Conservation (phyloP, 345 rosid species). For the Stellera chamaejasme region DNA sequence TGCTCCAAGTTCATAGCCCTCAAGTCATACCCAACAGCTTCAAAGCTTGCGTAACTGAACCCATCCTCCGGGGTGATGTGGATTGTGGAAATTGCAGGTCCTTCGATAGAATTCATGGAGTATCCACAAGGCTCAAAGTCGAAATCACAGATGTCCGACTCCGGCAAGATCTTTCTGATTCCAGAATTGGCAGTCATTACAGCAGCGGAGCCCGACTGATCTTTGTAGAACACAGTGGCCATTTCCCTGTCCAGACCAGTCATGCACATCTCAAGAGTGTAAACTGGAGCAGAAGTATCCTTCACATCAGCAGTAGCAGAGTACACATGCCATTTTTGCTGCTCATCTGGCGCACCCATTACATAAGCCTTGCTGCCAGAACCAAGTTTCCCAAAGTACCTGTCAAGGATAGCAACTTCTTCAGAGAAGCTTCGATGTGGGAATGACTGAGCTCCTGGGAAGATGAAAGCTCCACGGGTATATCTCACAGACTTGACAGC, state of each 20-base stretch:
- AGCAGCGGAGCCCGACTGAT: conserved; percentile 34
- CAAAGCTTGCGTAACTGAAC: conserved; percentile 83
- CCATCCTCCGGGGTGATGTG: conserved; percentile 80
- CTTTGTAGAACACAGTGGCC: conserved; percentile 54
- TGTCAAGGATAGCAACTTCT: conserved; percentile 68
- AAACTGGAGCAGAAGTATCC: conserved; percentile 17
- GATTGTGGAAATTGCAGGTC: conserved; percentile 63
- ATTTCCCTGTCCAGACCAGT: conserved; percentile 52
- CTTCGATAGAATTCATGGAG: conserved; percentile 74
- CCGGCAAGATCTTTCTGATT: conserved; percentile 62
- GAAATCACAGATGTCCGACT: conserved; percentile 64
- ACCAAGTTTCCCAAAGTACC: conserved; percentile 45
- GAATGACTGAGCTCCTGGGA: conserved; percentile 55
- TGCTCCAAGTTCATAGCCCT: conserved; percentile 23
- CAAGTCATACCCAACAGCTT: conserved; percentile 51
- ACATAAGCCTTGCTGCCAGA: conserved; percentile 55
- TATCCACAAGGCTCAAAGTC: conserved; percentile 82
- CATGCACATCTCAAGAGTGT: conserved; percentile 86
- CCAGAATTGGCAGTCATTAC: conserved; percentile 54
- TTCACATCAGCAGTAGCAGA: conserved; percentile 38
- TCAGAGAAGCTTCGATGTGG: conserved; percentile 73
- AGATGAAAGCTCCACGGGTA: conserved; percentile 65
- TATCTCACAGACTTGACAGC: conserved; percentile 45
- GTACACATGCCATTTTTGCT: conserved; percentile 75
- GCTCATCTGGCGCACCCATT: conserved; percentile 37